Evolutionary conservation across 768 basidiomycete species (phyloP).

Genomic region (Mycena rebaudengoi): DNA sequence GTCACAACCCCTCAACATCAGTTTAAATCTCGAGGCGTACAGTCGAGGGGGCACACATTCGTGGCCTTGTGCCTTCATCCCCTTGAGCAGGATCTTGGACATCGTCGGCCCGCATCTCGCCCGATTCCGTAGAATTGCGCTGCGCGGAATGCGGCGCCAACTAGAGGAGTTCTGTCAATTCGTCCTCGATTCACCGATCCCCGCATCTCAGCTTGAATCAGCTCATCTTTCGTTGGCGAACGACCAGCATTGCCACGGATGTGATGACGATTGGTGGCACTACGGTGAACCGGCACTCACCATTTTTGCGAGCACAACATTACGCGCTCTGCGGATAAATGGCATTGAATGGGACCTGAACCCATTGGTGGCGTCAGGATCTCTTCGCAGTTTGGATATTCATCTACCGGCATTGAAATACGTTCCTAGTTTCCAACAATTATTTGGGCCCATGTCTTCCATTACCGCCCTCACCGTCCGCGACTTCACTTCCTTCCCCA

Average conservation of each 20-base stretch:
- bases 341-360: background rate
- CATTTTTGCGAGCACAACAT: background rate
- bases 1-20: background rate
- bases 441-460: background rate
- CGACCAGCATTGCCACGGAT: too few species aligned
- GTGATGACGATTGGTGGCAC: too few species aligned
- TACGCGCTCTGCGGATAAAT: too few species aligned
- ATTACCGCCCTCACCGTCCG: background rate
- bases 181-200: background rate
- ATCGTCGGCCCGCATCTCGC: conserved; percentile 3
- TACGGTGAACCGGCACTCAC: too few species aligned
- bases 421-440: background rate
- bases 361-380: background rate
- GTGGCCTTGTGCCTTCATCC: background rate
- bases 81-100: background rate
- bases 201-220: background rate
- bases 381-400: background rate
- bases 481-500: background rate
- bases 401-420: background rate
- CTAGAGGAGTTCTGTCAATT: background rate
- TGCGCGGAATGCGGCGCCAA: background rate
- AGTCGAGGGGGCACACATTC: background rate
- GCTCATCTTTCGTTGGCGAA: background rate
- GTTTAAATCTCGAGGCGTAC: background rate
- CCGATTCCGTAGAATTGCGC: conserved; percentile 1